Evolutionary conservation across 2,329 filamentous ascomycete species (phyloP).

Genomic region (Leptographium procerum): DNA sequence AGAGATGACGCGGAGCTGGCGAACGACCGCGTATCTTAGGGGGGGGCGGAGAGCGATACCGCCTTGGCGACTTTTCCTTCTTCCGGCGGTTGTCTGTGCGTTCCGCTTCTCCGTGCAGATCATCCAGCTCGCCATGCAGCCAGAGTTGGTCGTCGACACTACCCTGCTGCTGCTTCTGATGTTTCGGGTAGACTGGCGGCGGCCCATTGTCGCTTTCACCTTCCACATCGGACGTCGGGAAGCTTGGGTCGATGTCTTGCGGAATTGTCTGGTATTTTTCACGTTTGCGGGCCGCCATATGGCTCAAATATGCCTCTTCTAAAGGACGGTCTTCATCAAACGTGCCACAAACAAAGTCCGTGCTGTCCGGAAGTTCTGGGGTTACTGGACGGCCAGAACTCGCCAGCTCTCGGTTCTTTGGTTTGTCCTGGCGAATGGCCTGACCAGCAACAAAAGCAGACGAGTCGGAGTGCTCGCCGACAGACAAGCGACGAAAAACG

Average conservation of each 20-base stretch:
- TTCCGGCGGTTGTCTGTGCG: slow-evolving; percentile 36
- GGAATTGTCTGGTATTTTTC: slow-evolving; percentile 74
- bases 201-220: slow-evolving; percentile 64
- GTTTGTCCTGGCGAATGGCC: slow-evolving; percentile 20
- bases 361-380: slow-evolving; percentile 87
- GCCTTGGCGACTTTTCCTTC: slow-evolving; percentile 48
- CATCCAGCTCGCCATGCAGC: slow-evolving; percentile 62
- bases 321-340: slow-evolving; percentile 88
- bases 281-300: slow-evolving; percentile 67
- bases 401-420: slow-evolving; percentile 26
- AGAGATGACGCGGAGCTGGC: slow-evolving; percentile 48
- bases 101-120: slow-evolving; percentile 48
- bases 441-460: slow-evolving; percentile 44
- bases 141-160: slow-evolving; percentile 55
- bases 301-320: slow-evolving; percentile 87
- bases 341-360: slow-evolving; percentile 97
- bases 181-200: slow-evolving; percentile 18
- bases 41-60: slow-evolving; percentile 45
- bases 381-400: slow-evolving; percentile 52
- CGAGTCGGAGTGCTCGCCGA: slow-evolving; percentile 44
- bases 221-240: slow-evolving; percentile 88
- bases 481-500: slow-evolving; percentile 14
- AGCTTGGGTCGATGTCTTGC: slow-evolving; percentile 97
- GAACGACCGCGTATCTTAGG: slow-evolving; percentile 40
- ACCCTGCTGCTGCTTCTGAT: slow-evolving; percentile 35